These are phyloP conservation scores for Ceratobasidium sp. DNA, from an alignment of 1,284 basidiomycete genomes.

Conservation along the genomic window DNA sequence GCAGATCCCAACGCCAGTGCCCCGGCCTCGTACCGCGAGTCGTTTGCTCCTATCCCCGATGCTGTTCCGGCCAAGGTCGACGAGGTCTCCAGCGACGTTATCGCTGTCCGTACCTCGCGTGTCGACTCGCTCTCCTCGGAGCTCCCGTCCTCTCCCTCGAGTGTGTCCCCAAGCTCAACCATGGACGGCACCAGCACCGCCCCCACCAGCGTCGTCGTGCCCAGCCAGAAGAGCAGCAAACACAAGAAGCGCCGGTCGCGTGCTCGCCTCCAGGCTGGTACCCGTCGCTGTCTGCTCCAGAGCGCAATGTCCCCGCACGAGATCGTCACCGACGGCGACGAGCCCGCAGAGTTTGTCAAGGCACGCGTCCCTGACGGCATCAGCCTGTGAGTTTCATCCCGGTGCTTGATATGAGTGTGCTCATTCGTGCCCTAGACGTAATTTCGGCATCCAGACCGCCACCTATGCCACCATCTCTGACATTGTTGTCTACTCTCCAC, in stretches of 20 bases:
- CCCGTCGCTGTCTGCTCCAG: conserved; percentile 44
- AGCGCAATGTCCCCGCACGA: conserved; percentile 49
- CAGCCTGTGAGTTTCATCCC: conserved; percentile 42
- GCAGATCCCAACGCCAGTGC: conserved; percentile 40
- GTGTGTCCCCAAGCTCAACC: conserved; percentile 9
- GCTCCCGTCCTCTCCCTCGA: conserved; percentile 15
- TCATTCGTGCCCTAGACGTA: conserved; percentile 54
- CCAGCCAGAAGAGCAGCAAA: conserved; percentile 29
- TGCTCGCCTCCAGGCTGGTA: conserved; percentile 44
- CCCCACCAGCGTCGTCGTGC: conserved; percentile 31
- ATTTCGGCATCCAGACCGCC: conserved; percentile 82
- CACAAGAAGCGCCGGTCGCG: conserved; percentile 39
- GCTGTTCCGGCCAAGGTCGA: conserved; percentile 22
- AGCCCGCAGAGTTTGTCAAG: conserved; percentile 59
- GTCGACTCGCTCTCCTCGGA: conserved; percentile 38
- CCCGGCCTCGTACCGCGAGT: conserved; percentile 35
- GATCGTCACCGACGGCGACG: conserved; percentile 51
- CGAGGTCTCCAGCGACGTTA: conserved; percentile 39
- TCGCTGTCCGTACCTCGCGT: conserved; percentile 29
- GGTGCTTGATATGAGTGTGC: neutral
- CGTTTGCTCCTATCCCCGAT: conserved; percentile 19
- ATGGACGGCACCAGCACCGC: conserved; percentile 30
- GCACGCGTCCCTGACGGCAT: conserved; percentile 69
- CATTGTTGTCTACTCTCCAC: conserved; percentile 84
- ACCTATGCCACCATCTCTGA: conserved; percentile 90